phyloP scores from a whole-genome alignment of 2,329 filamentous ascomycete species.

The Pseudocercospora macadamiae region DNA sequence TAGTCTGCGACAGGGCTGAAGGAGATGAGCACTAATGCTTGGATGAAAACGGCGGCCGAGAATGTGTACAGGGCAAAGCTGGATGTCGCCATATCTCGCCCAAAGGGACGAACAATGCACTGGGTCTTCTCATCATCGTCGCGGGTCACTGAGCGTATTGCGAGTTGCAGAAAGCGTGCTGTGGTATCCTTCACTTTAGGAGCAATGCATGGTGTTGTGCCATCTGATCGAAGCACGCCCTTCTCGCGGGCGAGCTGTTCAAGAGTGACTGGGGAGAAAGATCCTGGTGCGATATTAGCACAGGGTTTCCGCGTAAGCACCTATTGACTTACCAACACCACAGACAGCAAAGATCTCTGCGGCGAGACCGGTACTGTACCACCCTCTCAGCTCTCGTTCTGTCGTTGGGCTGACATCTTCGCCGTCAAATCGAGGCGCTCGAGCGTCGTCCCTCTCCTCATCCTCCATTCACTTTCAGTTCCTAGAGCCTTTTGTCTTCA shows the following conservation, averaged over 20 bases:
- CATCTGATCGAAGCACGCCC: slow-evolving; percentile 79
- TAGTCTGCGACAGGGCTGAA: slow-evolving; percentile 94
- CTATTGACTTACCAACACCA: slow-evolving; percentile 65
- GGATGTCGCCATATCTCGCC: slow-evolving; percentile 81
- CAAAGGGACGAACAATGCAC: slow-evolving; percentile 78
- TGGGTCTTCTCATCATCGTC: slow-evolving; percentile 56
- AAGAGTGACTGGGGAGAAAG: slow-evolving; percentile 88
- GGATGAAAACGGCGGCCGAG: slow-evolving; percentile 81
- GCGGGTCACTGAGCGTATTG: slow-evolving; percentile 28
- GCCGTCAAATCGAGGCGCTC: slow-evolving; percentile 30
- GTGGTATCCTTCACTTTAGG: slow-evolving; percentile 9
- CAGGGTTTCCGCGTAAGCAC: slow-evolving; percentile 18
- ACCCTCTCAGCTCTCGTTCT: slow-evolving; percentile 33
- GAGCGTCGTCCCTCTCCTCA: slow-evolving; percentile 2
- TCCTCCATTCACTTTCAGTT: slow-evolving; percentile 1
- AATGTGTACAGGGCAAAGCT: slow-evolving; percentile 97
- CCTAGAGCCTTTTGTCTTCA: not conserved
- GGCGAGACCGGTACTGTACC: slow-evolving; percentile 58
- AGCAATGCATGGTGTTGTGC: slow-evolving; percentile 64
- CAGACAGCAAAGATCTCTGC: slow-evolving; percentile 95
- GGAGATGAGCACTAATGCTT: slow-evolving; percentile 85
- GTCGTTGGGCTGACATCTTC: slow-evolving; percentile 33
- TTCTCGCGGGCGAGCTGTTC: slow-evolving; percentile 89
- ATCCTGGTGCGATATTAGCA: slow-evolving; percentile 57
- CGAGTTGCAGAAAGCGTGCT: slow-evolving; percentile 18